Base-by-base conservation (phyloP, 2,329 filamentous ascomycete species). In the Sporothrix schenckii region DNA sequence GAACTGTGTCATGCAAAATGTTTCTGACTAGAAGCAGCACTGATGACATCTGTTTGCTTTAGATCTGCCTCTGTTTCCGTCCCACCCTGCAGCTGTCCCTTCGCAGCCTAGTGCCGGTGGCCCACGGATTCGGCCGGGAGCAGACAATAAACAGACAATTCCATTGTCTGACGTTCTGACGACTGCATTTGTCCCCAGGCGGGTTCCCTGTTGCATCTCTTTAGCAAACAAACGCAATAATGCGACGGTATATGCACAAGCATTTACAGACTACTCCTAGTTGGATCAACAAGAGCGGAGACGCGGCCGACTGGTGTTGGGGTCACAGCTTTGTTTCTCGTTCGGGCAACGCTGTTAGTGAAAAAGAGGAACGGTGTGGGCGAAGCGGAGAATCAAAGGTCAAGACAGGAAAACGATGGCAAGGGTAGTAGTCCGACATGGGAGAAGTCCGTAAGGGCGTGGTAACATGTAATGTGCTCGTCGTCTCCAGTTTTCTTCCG, bases 71-170 rank as follows among this genome's bases (percentile, higher is more conserved):
- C 54, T 13, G 4, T 60, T 41, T 34, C 56, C 34, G 34, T 60
- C 34, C 34, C 34, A 34, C 34, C 6, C 34, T 34, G 34, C 34
- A 34, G 34, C 34, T 9, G 34, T 34, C 39, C 58, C 11, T 44
- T 61, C 21, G 27, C 39, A 47, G 39, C 4, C 13, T 61, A 47
- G 58, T 6, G 58, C 41, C 21, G 39, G n/a, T 47, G 39, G 34
- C n/a, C 39, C 39, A 21, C 34, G 56, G 56, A 34, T 44, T 61
- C 56, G 34, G 56, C 56, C 56, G 56, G 56, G 34, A 61, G 44
- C 56, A 61, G 39, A 61, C 58, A 61, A 44, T 61, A 21, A 1
- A 24, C 24, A 24, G 24, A 24, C 24, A 24, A 24, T 24, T 24
- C 24, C 24, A 19, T 44, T 47, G 58, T 47, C 58, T 47, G n/a